Percentiles rank a stretch among this genome's conserved stretches.
Conservation (phyloP, 2,329 filamentous ascomycete species). For the Xylariaceae sp. region DNA sequence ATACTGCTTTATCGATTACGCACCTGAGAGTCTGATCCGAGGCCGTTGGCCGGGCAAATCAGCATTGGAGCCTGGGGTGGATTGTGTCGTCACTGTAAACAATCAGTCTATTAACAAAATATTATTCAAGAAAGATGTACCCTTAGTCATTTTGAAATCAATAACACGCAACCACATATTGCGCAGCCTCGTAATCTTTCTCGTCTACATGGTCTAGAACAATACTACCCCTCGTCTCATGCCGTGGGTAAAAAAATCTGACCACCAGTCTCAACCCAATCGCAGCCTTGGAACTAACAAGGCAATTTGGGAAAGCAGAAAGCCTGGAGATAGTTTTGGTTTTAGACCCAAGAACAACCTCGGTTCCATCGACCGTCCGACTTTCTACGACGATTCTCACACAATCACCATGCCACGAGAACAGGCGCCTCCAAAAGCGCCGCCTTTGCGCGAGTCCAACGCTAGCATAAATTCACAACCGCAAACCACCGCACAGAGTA, state of each 20-base stretch:
- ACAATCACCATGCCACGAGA: constrained; percentile 43
- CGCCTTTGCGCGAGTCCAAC: constrained; percentile 33
- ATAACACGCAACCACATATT: neutral
- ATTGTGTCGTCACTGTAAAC: constrained; percentile 24
- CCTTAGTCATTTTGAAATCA: too few relatives aligned
- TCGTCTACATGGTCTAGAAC: too few relatives aligned
- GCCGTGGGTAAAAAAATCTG: constrained; percentile 6
- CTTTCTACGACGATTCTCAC: constrained; percentile 10
- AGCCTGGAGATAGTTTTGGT: constrained; percentile 30
- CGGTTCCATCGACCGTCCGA: constrained; percentile 20
- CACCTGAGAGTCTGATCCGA: constrained; percentile 1
- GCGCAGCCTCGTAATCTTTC: neutral
- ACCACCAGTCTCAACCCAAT: neutral
- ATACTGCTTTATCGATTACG: too few relatives aligned
- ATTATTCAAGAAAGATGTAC: too few relatives aligned
- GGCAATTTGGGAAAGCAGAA: too few relatives aligned
- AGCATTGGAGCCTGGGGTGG: too few relatives aligned
- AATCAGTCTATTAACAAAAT: too few relatives aligned
- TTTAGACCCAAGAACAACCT: constrained; percentile 32
- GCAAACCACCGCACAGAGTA: constrained; percentile 6
- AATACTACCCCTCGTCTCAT: too few relatives aligned
- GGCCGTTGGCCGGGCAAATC: constrained; percentile 27
- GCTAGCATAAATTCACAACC: constrained; percentile 7
- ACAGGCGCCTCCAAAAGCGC: constrained; percentile 44
- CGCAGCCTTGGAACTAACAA: neutral